phyloP scores from a whole-genome alignment of 805 yeast genomes.

The Saccharomycopsis javanensis region DNA sequence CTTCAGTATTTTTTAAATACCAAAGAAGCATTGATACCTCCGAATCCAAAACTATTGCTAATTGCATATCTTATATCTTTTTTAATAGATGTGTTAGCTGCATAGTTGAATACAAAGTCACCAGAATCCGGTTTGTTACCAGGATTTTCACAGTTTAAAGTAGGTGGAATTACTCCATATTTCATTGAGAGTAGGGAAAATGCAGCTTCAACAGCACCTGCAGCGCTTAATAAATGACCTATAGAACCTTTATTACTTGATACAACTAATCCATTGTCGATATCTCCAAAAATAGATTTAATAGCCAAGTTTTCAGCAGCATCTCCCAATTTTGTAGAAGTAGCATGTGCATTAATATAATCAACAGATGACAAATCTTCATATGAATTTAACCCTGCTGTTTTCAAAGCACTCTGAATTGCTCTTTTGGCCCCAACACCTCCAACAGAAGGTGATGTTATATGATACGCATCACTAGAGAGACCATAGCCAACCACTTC shows the following conservation, averaged over 20 bases:
- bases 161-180: slow-evolving; percentile 60
- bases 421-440: slow-evolving; percentile 83
- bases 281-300: slow-evolving; percentile 36
- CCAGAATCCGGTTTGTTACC: slow-evolving; percentile 36
- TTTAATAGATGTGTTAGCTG: slow-evolving; percentile 37
- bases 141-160: slow-evolving; percentile 53
- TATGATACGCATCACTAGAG: slow-evolving; percentile 85
- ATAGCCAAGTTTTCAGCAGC: slow-evolving; percentile 78
- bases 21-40: slow-evolving; percentile 85
- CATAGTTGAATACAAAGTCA: slow-evolving; percentile 45
- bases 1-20: slow-evolving; percentile 33
- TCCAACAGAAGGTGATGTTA: slow-evolving; percentile 77
- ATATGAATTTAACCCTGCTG: slow-evolving; percentile 32
- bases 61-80: slow-evolving; percentile 47
- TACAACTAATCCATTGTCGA: slow-evolving; percentile 37
- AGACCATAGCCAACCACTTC: slow-evolving; percentile 84
- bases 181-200: slow-evolving; percentile 63
- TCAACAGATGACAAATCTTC: slow-evolving; percentile 39
- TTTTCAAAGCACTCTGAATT: slow-evolving; percentile 64
- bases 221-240: slow-evolving; percentile 93
- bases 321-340: slow-evolving; percentile 86
- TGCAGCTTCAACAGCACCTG: slow-evolving; percentile 88
- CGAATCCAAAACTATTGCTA: slow-evolving; percentile 93
- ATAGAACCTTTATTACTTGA: slow-evolving; percentile 86
- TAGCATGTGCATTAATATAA: slow-evolving; percentile 94